phyloP scores from a whole-genome alignment of 2,329 filamentous ascomycete species.

The Colletotrichum navitas region DNA sequence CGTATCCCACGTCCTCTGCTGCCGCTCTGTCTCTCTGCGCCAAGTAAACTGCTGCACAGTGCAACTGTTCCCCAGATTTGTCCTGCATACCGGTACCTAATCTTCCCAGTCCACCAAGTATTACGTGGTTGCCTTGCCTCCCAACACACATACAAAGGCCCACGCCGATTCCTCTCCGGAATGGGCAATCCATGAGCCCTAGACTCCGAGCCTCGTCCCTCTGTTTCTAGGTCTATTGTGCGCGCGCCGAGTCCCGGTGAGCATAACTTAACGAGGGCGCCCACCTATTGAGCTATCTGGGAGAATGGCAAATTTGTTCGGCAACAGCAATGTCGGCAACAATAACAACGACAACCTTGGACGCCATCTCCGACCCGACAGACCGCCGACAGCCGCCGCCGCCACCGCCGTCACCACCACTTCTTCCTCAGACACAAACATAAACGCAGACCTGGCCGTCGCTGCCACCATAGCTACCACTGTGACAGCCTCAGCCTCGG shows the following conservation, averaged over 20 bases:
- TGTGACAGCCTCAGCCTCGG: conserved; percentile 36
- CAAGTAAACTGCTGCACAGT: conserved; percentile 13
- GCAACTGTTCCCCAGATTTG: conserved; percentile 15
- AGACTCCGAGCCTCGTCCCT: conserved; percentile 34
- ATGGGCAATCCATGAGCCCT: conserved; percentile 38
- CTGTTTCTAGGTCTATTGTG: conserved; percentile 31
- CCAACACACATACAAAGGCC: conserved; percentile 19
- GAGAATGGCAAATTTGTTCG: conserved; percentile 39
- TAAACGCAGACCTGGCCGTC: conserved; percentile 19
- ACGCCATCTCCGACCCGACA: conserved; percentile 39
- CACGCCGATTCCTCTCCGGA: conserved; percentile 39
- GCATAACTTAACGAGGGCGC: conserved; percentile 19
- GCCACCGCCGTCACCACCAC: conserved; percentile 14
- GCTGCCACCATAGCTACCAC: conserved; percentile 14
- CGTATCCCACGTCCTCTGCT: neutral
- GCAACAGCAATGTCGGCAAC: conserved; percentile 25
- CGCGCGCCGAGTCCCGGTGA: conserved; percentile 38
- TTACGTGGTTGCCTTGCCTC: conserved; percentile 3
- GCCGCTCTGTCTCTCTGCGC: neutral
- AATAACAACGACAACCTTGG: conserved; percentile 38
- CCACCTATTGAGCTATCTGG: conserved; percentile 17
- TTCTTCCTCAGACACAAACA: conserved; percentile 1
- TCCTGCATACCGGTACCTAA: conserved; percentile 3
- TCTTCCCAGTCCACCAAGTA: neutral
- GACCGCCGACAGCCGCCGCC: conserved; percentile 39